Evolutionary conservation across 371 early-diverging fungal genomes (phyloP).

Genomic region (Mortierella sp.): DNA sequence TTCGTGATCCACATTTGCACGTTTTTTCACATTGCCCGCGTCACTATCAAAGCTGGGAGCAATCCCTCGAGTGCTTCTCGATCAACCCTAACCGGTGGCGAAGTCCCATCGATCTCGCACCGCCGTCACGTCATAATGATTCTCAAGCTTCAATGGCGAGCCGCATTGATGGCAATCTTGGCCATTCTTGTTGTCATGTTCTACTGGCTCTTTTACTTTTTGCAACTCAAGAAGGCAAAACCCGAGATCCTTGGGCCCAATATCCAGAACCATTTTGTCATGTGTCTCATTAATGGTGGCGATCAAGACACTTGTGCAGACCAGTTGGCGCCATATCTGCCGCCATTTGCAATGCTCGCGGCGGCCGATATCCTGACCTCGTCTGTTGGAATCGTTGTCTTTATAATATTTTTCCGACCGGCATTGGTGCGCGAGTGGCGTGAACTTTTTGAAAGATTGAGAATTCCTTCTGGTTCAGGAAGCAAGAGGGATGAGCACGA

Average conservation of each 20-base stretch:
- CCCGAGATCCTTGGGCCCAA: conserved; percentile 35
- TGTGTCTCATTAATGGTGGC: conserved; percentile 57
- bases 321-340: conserved; percentile 38
- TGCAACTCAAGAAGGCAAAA: conserved; percentile 60
- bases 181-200: conserved; percentile 61
- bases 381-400: conserved; percentile 63
- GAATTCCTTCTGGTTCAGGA: neutral
- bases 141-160: conserved; percentile 75
- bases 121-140: conserved; percentile 66
- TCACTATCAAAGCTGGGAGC: conserved; percentile 58
- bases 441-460: conserved; percentile 54
- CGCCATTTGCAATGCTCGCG: conserved; percentile 66
- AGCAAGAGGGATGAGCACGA: too few species aligned
- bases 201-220: conserved; percentile 69
- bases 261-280: conserved; percentile 56
- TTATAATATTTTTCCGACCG: conserved; percentile 69
- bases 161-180: conserved; percentile 65
- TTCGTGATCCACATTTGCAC: conserved; percentile 68
- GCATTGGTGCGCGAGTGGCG: conserved; percentile 68
- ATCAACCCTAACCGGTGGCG: conserved; percentile 41
- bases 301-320: conserved; percentile 57
- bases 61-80: conserved; percentile 63
- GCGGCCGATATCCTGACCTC: conserved; percentile 66
- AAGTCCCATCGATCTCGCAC: conserved; percentile 55
- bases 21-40: conserved; percentile 68